Evolutionary conservation across 345 rosid species (phyloP).

Genomic region (Pseudoturritis turrita): DNA sequence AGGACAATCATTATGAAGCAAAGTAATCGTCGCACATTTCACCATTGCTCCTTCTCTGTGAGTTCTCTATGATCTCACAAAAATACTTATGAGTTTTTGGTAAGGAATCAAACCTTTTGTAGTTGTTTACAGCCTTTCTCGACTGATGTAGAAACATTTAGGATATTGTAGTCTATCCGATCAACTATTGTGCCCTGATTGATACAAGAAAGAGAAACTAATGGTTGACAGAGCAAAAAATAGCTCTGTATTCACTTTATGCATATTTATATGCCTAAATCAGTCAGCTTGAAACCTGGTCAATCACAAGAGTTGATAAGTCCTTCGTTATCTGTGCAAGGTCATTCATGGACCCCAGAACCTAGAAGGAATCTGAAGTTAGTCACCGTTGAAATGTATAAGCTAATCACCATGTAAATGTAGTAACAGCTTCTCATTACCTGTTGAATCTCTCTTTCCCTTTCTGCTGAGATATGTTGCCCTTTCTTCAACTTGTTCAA

Average conservation of each 20-base stretch:
- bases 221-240: background rate
- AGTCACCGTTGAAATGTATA: background rate
- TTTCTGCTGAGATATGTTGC: constrained; percentile 38
- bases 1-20: too few species aligned
- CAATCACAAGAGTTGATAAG: too few species aligned
- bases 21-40: too few species aligned
- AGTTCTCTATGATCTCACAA: too few species aligned
- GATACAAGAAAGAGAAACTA: background rate
- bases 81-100: too few species aligned
- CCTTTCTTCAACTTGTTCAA: constrained; percentile 34
- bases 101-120: too few species aligned
- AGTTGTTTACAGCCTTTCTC: constrained; percentile 81
- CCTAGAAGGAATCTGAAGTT: constrained; percentile 38
- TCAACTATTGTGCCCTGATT: constrained; percentile 85
- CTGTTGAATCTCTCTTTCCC: constrained; percentile 45
- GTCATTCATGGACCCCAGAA: constrained; percentile 74
- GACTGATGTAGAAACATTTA: constrained; percentile 66
- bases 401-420: too few species aligned
- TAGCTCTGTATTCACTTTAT: background rate
- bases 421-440: constrained; percentile 18
- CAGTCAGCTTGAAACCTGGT: too few species aligned
- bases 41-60: too few species aligned
- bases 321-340: too few species aligned
- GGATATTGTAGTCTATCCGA: constrained; percentile 82
- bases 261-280: background rate